Evolutionary conservation across 306 rosid species (phyloP).

Genomic region (Cucurbita pepo): DNA sequence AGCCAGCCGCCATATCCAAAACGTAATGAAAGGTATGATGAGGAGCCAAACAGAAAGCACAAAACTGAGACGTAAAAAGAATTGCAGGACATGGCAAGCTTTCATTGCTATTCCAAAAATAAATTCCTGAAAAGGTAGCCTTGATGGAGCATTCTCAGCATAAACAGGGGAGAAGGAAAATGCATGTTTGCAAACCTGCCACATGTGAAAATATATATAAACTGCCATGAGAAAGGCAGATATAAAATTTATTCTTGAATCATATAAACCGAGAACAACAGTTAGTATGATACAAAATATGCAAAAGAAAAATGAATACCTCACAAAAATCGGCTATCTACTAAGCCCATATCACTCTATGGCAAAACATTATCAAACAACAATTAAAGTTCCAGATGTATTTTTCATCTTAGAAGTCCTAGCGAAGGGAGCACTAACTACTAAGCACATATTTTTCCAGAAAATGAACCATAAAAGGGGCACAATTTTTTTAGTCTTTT

Average conservation of each 20-base stretch:
- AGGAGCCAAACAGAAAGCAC: conserved; percentile 96
- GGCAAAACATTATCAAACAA: neutral
- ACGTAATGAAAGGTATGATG: conserved; percentile 93
- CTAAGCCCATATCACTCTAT: too few relatives aligned
- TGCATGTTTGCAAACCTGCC: conserved; percentile 94
- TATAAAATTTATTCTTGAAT: neutral
- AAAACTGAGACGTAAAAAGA: conserved; percentile 85
- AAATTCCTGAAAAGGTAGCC: conserved; percentile 97
- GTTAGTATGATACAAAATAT: neutral
- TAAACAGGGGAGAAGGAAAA: conserved; percentile 95
- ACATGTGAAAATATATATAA: neutral
- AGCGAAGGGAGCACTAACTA: neutral
- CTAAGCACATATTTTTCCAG: neutral
- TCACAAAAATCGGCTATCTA: neutral
- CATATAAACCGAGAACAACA: neutral
- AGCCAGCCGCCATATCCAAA: conserved; percentile 99
- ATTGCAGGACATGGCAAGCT: conserved; percentile 92
- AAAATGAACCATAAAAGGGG: neutral
- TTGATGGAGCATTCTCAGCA: conserved; percentile 92
- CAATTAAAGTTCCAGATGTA: neutral
- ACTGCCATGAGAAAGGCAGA: neutral
- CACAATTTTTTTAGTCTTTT: neutral
- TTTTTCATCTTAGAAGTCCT: neutral
- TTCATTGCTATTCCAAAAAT: conserved; percentile 95
- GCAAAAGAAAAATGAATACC: neutral